These are phyloP conservation scores for Astrothelium macrocarpum DNA, from an alignment of 495 filamentous ascomycete genomes.

Conservation along the genomic window DNA sequence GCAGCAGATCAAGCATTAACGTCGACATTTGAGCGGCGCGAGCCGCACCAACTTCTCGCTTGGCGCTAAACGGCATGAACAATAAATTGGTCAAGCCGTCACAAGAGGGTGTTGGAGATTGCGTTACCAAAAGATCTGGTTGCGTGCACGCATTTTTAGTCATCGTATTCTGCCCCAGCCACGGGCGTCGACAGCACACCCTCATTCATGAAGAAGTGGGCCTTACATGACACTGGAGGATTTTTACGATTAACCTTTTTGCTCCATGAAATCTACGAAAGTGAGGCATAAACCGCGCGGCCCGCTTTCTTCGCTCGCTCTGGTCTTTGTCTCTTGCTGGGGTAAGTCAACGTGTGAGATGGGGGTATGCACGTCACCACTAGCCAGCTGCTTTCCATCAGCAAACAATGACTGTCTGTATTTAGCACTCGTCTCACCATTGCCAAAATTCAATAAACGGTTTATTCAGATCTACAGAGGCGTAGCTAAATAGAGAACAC, in stretches of 20 bases:
- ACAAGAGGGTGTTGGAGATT: neutral
- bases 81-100: neutral
- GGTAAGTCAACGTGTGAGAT: neutral
- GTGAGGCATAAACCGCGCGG: neutral
- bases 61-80: neutral
- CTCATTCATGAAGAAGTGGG: neutral
- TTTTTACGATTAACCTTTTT: too few species aligned
- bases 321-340: neutral
- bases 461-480: neutral
- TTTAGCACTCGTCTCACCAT: neutral
- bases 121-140: neutral
- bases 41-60: neutral
- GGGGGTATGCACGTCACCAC: neutral
- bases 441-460: neutral
- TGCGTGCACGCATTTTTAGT: neutral
- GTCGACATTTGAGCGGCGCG: neutral
- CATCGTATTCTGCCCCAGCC: too few species aligned
- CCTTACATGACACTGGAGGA: too few species aligned
- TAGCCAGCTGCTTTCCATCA: too few species aligned
- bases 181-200: too few species aligned
- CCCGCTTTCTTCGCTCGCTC: neutral
- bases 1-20: neutral
- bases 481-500: neutral
- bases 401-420: too few species aligned
- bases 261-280: neutral